phyloP scores from a whole-genome alignment of 2,329 filamentous ascomycete genomes.

The Colletotrichum limetticola region DNA sequence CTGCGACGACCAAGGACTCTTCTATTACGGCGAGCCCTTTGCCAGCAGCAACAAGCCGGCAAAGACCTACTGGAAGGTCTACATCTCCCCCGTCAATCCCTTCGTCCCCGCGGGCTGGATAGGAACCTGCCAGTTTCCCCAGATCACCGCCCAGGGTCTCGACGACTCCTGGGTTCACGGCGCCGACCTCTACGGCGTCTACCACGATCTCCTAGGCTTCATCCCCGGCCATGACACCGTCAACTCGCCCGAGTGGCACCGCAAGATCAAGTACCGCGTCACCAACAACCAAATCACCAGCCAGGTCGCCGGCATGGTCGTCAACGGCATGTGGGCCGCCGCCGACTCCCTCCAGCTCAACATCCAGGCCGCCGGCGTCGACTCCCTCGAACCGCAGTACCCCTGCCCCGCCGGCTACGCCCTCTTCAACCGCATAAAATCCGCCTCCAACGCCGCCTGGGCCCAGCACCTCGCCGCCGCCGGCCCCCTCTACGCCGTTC shows the following conservation, averaged over 20 bases:
- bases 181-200: constrained; percentile 80
- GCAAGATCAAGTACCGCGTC: constrained; percentile 72
- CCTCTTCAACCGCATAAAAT: constrained; percentile 57
- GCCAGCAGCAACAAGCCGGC: constrained; percentile 57
- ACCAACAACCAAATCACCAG: constrained; percentile 87
- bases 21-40: constrained; percentile 73
- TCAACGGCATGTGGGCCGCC: constrained; percentile 74
- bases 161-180: constrained; percentile 82
- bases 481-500: constrained; percentile 61
- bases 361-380: constrained; percentile 63
- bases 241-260: constrained; percentile 47
- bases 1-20: constrained; percentile 77
- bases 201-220: constrained; percentile 75
- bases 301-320: constrained; percentile 81
- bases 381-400: constrained; percentile 81
- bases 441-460: constrained; percentile 64
- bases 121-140: constrained; percentile 83
- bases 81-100: constrained; percentile 72
- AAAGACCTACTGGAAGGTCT: constrained; percentile 73
- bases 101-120: constrained; percentile 74
- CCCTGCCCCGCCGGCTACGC: constrained; percentile 64
- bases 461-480: constrained; percentile 69
- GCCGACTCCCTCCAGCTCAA: constrained; percentile 54
- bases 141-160: constrained; percentile 78
- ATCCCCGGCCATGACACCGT: constrained; percentile 62